phyloP scores from a whole-genome alignment of 345 rosid genomes.

The Populus nigra region DNA sequence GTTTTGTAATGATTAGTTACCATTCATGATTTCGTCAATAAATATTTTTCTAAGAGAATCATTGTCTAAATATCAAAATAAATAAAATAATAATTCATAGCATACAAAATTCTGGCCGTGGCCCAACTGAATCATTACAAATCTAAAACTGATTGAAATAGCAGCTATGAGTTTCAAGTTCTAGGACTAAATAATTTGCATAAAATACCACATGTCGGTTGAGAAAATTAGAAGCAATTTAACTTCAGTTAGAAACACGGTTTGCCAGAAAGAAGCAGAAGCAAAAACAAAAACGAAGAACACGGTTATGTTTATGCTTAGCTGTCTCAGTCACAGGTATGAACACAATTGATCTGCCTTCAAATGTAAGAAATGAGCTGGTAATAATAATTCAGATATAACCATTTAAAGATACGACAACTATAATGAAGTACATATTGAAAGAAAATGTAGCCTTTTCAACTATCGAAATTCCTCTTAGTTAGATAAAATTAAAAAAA shows the following conservation, averaged over 20 bases:
- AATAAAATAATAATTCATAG: too few species aligned
- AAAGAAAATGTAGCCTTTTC: too few species aligned
- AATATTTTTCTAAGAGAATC: too few species aligned
- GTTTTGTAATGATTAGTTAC: too few species aligned
- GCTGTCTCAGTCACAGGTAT: background rate
- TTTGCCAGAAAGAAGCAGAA: background rate
- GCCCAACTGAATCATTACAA: too few species aligned
- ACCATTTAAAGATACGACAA: background rate
- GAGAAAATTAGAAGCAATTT: background rate
- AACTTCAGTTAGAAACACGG: slow-evolving; percentile 1
- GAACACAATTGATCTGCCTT: background rate
- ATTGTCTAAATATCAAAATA: too few species aligned
- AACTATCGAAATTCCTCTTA: background rate
- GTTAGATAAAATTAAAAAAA: too few species aligned
- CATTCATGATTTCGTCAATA: too few species aligned
- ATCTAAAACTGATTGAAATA: background rate
- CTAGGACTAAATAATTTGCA: background rate
- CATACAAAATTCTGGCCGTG: too few species aligned
- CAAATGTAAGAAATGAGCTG: background rate
- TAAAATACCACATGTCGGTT: background rate
- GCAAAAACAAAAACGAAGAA: background rate
- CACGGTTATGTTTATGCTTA: background rate
- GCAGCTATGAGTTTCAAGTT: background rate
- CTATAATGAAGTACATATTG: too few species aligned
- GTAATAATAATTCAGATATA: background rate